Evolutionary conservation across 2,329 filamentous ascomycete species (phyloP), one percentile per base, ranked within the genome.

Genomic region (Fonsecaea pedrosoi): DNA sequence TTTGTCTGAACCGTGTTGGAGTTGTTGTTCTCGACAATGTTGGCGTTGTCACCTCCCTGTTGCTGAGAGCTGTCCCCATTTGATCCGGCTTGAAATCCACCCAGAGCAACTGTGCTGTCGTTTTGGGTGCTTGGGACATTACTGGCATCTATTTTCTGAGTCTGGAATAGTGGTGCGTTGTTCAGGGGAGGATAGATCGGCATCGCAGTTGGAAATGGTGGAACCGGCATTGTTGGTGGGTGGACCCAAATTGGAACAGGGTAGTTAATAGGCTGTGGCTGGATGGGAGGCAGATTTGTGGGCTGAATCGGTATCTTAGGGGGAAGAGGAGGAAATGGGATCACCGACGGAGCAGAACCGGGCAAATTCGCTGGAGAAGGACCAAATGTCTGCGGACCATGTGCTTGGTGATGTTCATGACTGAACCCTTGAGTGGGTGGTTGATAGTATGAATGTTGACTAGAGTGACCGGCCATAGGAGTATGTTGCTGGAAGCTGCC

Each of bases 151-250:
- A 45, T 60, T 45, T 30, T 60, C 18, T 59, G 58, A 10, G 56
- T 60, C 18, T 65, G 62, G n/a, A 66, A 70, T 15, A 68, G 37
- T 32, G 60, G 53, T 6, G 40, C 38, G 18, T 60, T 64, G 12
- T 54, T 48, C 12, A 40, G 62, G 5, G 56, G 40, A 9, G 62
- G 62, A 38, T 66, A 70, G 32, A 68, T 32, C 25, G 65, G 63
- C 9, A 64, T 21, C 13, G 58, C 2, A 9, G 59, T 57, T 12
- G 65, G 62, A 6, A 60, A n/a, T 3, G 62, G 34, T 25, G 57
- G 64, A 55, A 66, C 38, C 18, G 60, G 25, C 40, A 25, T 21
- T 15, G 53, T 42, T 45, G 54, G 48, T n/a, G 60, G 54, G 54
- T 25, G 60, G 8, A 68, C 4, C 57, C 54, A 60, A 32, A 61